Percentiles rank a stretch among this genome's conserved stretches.
Conservation (phyloP, 2,329 filamentous ascomycete genomes). For the Pseudogymnoascus destructans region DNA sequence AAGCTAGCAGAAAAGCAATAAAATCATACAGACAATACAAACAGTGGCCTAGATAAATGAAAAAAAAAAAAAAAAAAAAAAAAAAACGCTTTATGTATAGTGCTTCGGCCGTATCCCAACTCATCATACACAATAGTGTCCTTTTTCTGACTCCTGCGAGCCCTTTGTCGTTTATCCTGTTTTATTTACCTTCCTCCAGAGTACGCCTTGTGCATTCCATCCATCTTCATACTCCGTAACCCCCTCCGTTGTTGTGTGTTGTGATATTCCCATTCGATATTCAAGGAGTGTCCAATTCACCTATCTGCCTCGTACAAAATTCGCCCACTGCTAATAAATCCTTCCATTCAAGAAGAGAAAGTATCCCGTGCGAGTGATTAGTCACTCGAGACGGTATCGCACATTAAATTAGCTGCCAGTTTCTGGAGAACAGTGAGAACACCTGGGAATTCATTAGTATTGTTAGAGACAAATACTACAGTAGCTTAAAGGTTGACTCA, state of each 20-base stretch:
- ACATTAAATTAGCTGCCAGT: constrained; percentile 27
- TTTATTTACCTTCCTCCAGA: constrained; percentile 6
- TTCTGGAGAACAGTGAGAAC: constrained; percentile 41
- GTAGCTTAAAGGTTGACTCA: constrained; percentile 36
- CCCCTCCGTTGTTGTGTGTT: background rate
- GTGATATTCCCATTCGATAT: background rate
- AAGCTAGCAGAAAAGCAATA: background rate
- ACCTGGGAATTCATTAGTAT: constrained; percentile 25
- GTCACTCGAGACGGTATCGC: constrained; percentile 3
- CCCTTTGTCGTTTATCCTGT: background rate
- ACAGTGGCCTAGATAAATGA: background rate
- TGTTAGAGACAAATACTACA: background rate
- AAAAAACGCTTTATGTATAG: background rate
- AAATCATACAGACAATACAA: background rate
- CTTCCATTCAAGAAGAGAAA: background rate
- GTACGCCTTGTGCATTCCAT: constrained; percentile 5
- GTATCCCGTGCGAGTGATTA: background rate
- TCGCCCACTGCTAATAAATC: background rate
- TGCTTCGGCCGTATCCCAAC: background rate
- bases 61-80: no score
- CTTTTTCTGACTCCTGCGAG: constrained; percentile 5
- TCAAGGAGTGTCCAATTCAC: background rate
- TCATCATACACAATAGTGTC: constrained; percentile 7
- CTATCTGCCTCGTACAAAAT: background rate
- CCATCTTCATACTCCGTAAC: constrained; percentile 5